Evolutionary conservation across 108 stramenopile genomes (phyloP).

Genomic region (Discostella stelligeroides): DNA sequence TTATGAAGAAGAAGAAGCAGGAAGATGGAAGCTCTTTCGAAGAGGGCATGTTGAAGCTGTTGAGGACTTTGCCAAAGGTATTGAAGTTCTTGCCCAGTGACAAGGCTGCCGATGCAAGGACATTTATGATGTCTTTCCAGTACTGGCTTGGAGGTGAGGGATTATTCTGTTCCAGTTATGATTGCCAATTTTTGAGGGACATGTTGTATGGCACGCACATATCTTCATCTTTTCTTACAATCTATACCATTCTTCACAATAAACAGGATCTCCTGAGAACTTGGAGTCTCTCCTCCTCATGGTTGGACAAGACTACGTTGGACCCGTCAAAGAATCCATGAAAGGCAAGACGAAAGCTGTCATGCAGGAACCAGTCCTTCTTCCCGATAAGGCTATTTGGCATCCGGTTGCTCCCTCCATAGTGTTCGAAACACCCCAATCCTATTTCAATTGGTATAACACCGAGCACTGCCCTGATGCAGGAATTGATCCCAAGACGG

Average conservation of each 20-base stretch:
- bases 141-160: constrained; percentile 93
- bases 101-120: constrained; percentile 95
- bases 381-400: constrained; percentile 98
- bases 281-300: constrained; percentile 90
- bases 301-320: constrained; percentile 94
- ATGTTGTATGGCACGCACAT: not conserved
- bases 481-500: constrained; percentile 87
- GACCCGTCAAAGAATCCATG: constrained; percentile 76
- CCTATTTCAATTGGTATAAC: constrained; percentile 96
- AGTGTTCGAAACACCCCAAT: constrained; percentile 85
- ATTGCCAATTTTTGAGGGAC: constrained; percentile 9
- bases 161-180: not conserved
- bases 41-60: constrained; percentile 96
- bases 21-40: constrained; percentile 96
- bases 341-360: constrained; percentile 78
- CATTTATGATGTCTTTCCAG: constrained; percentile 99
- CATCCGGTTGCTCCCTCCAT: constrained; percentile 93
- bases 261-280: constrained; percentile 86
- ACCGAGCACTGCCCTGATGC: constrained; percentile 93
- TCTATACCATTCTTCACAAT: not conserved
- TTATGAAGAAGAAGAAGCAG: constrained; percentile 99
- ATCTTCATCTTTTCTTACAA: constrained; percentile 1
- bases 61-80: constrained; percentile 96
- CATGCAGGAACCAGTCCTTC: constrained; percentile 89
- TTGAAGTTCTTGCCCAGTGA: constrained; percentile 95